Conservation (phyloP, 768 basidiomycete species). For the Mycena capillaripes region DNA sequence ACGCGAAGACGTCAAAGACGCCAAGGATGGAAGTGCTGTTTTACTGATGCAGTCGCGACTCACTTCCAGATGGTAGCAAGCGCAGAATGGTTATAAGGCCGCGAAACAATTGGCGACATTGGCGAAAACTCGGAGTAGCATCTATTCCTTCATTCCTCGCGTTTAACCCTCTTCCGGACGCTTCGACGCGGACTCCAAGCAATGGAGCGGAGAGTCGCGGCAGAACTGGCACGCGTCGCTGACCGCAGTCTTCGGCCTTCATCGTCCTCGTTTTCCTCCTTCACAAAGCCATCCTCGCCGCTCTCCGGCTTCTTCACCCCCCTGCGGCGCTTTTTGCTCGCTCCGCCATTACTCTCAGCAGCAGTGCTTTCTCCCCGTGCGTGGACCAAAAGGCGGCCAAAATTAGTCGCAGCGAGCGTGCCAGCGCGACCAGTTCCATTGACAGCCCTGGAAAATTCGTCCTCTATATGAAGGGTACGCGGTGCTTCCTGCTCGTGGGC, state of each 20-base stretch:
- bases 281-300: not conserved
- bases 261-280: not conserved
- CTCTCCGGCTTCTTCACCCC: not conserved
- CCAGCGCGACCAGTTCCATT: not conserved
- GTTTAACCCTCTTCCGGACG: not conserved
- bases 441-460: not conserved
- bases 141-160: too few species aligned
- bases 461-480: not conserved
- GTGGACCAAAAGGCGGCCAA: not conserved
- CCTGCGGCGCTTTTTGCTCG: not conserved
- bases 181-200: not conserved
- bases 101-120: too few species aligned
- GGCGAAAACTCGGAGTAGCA: too few species aligned
- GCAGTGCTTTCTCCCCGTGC: not conserved
- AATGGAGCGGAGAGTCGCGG: not conserved
- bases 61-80: too few species aligned
- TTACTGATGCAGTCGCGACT: too few species aligned
- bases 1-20: too few species aligned
- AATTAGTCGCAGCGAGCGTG: not conserved
- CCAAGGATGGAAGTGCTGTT: too few species aligned
- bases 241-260: not conserved
- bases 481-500: too few species aligned
- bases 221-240: not conserved
- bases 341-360: not conserved
- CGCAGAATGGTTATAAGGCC: too few species aligned